Percentiles rank a stretch among this genome's conserved stretches.
Evolutionary conservation across 192 early-diverging fungal species (phyloP).

Genomic region (Coemansia sp.): DNA sequence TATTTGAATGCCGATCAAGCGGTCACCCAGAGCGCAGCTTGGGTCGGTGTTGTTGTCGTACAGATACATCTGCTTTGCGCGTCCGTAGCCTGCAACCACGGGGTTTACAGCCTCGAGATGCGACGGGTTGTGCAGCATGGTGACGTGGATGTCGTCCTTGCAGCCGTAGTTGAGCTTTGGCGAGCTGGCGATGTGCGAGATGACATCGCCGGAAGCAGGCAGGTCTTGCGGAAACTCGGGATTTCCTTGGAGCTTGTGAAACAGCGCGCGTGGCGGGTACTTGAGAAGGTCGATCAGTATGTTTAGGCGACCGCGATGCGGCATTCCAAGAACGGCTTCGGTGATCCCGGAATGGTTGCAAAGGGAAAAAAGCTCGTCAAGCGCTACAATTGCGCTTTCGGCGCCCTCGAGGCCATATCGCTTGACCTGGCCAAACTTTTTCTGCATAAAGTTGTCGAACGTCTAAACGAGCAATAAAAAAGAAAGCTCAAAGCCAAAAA

Average conservation of each 20-base stretch:
- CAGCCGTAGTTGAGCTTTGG: slow-evolving; percentile 71
- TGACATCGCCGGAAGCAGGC: slow-evolving; percentile 85
- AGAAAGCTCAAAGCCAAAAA: background rate
- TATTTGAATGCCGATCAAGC: slow-evolving; percentile 89
- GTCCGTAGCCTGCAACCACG: slow-evolving; percentile 91
- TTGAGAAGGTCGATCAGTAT: slow-evolving; percentile 84
- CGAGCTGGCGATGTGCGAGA: slow-evolving; percentile 84
- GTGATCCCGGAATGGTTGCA: slow-evolving; percentile 62
- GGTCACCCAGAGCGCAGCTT: slow-evolving; percentile 85
- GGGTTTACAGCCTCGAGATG: slow-evolving; percentile 98
- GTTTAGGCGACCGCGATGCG: slow-evolving; percentile 94
- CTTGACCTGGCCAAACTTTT: slow-evolving; percentile 94
- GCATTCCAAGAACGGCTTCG: slow-evolving; percentile 93
- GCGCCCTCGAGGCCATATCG: slow-evolving; percentile 96
- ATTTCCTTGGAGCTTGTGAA: slow-evolving; percentile 94
- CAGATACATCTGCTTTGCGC: slow-evolving; percentile 88
- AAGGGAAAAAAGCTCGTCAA: slow-evolving; percentile 81
- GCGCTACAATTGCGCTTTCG: slow-evolving; percentile 90
- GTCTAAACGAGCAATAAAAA: slow-evolving; percentile 43
- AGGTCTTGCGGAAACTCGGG: slow-evolving; percentile 78
- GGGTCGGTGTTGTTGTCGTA: slow-evolving; percentile 62
- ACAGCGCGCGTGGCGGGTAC: slow-evolving; percentile 75
- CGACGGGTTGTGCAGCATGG: slow-evolving; percentile 94
- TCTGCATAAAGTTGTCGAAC: slow-evolving; percentile 98
- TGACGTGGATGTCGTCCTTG: slow-evolving; percentile 64